phyloP scores from a whole-genome alignment of 345 rosid species.

The Lepidium africanum region DNA sequence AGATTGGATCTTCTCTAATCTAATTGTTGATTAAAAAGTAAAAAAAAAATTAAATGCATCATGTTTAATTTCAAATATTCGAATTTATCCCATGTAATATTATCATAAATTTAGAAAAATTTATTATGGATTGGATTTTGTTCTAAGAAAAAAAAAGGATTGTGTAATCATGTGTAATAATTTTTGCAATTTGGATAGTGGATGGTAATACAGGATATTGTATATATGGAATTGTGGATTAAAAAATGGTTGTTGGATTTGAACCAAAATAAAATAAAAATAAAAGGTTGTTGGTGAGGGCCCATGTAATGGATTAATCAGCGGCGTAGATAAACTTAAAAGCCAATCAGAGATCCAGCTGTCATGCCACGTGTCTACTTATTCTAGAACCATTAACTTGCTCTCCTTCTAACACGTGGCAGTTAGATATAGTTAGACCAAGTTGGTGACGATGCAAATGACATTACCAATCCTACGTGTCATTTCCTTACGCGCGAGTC shows the following conservation, averaged over 20 bases:
- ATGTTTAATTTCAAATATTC: too few species aligned
- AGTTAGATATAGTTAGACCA: slow-evolving; percentile 11
- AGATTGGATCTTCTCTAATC: too few species aligned
- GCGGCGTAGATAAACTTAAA: slow-evolving; percentile 26
- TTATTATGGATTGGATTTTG: too few species aligned
- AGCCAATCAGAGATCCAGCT: slow-evolving; percentile 25
- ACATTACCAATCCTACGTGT: slow-evolving; percentile 14
- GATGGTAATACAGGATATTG: too few species aligned
- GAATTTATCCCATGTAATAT: too few species aligned
- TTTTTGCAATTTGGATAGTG: too few species aligned
- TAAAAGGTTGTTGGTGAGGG: slow-evolving; percentile 7
- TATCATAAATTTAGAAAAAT: too few species aligned
- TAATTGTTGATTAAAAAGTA: too few species aligned
- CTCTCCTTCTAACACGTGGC: slow-evolving; percentile 14
- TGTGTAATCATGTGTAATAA: too few species aligned
- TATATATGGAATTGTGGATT: too few species aligned
- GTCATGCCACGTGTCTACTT: slow-evolving; percentile 2
- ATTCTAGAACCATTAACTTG: slow-evolving; percentile 4
- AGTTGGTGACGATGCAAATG: slow-evolving; percentile 15
- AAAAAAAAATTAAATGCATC: too few species aligned
- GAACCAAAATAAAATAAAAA: neutral
- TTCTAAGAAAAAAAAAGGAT: too few species aligned
- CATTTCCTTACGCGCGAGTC: neutral
- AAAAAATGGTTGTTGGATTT: neutral
- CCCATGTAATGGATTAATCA: slow-evolving; percentile 23